Percentiles rank a stretch among this genome's conserved stretches.
Evolutionary conservation across 106 monocot genomes (phyloP).

Genomic region (Agapanthus africanus): DNA sequence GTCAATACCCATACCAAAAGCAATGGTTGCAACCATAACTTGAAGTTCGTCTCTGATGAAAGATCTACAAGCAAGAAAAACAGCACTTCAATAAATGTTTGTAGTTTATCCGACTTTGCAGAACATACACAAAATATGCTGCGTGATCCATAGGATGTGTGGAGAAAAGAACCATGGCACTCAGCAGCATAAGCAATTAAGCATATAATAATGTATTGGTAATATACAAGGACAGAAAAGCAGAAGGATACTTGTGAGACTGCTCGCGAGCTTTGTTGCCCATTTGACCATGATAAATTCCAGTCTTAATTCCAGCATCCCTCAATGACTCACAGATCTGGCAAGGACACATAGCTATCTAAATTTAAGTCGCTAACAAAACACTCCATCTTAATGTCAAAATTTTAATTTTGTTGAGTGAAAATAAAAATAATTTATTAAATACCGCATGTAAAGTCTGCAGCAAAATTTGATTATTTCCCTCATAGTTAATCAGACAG

Average conservation of each 20-base stretch:
- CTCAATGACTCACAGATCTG: slow-evolving; percentile 60
- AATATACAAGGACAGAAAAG: slow-evolving; percentile 1
- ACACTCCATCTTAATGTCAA: not conserved
- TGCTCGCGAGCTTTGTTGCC: slow-evolving; percentile 72
- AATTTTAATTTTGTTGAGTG: not conserved
- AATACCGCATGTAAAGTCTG: not conserved
- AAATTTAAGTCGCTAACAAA: not conserved
- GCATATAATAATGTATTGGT: no score
- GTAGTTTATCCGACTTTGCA: slow-evolving; percentile 1
- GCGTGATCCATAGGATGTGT: not conserved
- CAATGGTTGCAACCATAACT: slow-evolving; percentile 97
- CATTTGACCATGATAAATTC: slow-evolving; percentile 95
- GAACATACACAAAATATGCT: not conserved
- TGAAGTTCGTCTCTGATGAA: slow-evolving; percentile 86
- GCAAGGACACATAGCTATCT: slow-evolving; percentile 7
- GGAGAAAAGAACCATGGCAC: not conserved
- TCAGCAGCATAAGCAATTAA: no score
- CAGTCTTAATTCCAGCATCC: slow-evolving; percentile 61
- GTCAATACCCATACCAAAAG: slow-evolving; percentile 99
- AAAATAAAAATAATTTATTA: not conserved
- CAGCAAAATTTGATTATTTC: not conserved
- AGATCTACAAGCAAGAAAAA: slow-evolving; percentile 35
- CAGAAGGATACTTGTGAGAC: slow-evolving; percentile 62
- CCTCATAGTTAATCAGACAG: not conserved
- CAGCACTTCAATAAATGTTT: not conserved